A percentile compares a stretch with the other conserved stretches of the same genome.
Evolutionary conservation across 352 stramenopile species (phyloP).

Genomic region (Phytophthora quininea): DNA sequence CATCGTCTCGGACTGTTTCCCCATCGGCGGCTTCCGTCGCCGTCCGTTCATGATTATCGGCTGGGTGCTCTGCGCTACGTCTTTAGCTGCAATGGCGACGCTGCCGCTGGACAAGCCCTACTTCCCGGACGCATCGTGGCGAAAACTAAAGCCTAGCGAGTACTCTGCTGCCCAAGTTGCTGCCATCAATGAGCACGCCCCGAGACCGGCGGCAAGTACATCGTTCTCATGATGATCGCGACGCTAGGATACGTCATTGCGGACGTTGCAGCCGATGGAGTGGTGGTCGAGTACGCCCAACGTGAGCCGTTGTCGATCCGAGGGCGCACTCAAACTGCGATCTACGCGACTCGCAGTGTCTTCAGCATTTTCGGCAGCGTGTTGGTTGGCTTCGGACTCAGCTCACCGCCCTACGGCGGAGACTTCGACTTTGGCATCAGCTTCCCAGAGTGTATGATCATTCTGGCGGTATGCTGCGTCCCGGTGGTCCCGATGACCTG

Average conservation of each 20-base stretch:
- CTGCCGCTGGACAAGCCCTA: constrained; percentile 50
- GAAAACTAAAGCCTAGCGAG: constrained; percentile 30
- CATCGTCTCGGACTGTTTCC: constrained; percentile 21
- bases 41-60: constrained; percentile 58
- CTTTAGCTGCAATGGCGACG: constrained; percentile 34
- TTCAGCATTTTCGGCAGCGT: constrained; percentile 45
- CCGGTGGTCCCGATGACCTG: constrained; percentile 37
- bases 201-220: constrained; percentile 46
- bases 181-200: constrained; percentile 50
- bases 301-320: constrained; percentile 33
- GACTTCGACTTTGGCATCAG: constrained; percentile 61
- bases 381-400: constrained; percentile 69
- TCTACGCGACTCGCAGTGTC: constrained; percentile 40
- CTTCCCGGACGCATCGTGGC: constrained; percentile 44
- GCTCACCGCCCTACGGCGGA: constrained; percentile 64
- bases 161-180: constrained; percentile 33
- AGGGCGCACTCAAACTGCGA: constrained; percentile 32
- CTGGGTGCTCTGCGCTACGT: constrained; percentile 47
- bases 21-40: constrained; percentile 51
- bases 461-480: constrained; percentile 44
- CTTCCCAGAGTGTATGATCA: constrained; percentile 49
- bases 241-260: constrained; percentile 79
- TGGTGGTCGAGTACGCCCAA: constrained; percentile 40
- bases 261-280: constrained; percentile 74
- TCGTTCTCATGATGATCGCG: constrained; percentile 72